Base-by-base conservation (phyloP, 2,329 filamentous ascomycete species). In the Alternaria panax region DNA sequence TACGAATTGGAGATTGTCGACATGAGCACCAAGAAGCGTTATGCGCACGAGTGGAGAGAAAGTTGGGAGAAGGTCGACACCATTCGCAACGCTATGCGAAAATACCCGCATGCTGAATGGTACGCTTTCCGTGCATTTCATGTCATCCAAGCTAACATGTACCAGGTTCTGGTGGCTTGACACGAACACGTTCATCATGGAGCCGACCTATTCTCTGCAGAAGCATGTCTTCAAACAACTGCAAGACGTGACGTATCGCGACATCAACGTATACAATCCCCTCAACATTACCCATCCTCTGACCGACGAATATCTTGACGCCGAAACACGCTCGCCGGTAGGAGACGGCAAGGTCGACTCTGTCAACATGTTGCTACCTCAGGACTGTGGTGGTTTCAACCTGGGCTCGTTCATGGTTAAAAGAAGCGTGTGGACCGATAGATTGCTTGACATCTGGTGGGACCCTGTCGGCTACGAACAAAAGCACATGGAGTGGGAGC, bases 31-130 rank as follows among this genome's bases (percentile, higher is more conserved):
- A 97, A 97, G 86, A 98, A 97, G 82, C 89, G 93, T 67, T 99
- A 99, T 77, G 94, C 95, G 27, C 95, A 99, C 80, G 95, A 99
- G 80, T 99, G 95, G 95, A 88, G 95, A 73, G 95, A 99, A 80
- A 96, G 94, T 78, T 99, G 95, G 95, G 95, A 99, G 80, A 99
- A 98, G 83, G 93, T 97, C 62, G 95, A 99, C 77, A 92, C 92
- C 41, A 88, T 99, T 71, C 88, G 94, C 61, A 91, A 92, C 62
- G 89, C 90, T 43, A 89, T 99, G 85, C 87, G 89, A 75, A 97
- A 97, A 78, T 97, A 98, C 75, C 95, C 95, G 27, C 86, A 96
- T 65, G 95, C 94, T 32, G 94, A 99, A 83, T 99, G 95, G 95
- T 97, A 84, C 79, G 88, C 80, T 24, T n/a, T 38, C 18, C 36